These are phyloP conservation scores for Teunomyces tritomae DNA, from an alignment of 805 yeast species.

Conservation along the genomic window DNA sequence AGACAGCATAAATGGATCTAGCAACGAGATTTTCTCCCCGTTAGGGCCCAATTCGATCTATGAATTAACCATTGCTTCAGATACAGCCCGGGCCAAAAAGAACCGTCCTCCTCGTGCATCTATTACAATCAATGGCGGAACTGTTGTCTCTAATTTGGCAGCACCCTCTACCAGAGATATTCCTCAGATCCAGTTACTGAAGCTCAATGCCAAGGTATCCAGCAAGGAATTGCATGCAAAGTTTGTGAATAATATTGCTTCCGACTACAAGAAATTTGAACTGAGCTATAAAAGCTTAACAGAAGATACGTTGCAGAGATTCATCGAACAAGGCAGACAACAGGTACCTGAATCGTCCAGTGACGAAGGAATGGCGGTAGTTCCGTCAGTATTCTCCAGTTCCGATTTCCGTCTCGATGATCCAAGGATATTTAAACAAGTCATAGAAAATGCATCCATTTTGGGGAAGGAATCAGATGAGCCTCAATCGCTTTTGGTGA, in stretches of 20 bases:
- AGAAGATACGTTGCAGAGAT: constrained; percentile 32
- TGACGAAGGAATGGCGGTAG: constrained; percentile 14
- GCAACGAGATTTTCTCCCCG: constrained; percentile 42
- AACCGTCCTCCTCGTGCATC: constrained; percentile 31
- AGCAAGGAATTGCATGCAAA: constrained; percentile 17
- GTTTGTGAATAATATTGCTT: constrained; percentile 17
- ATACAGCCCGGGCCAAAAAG: constrained; percentile 38
- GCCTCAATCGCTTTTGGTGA: constrained; percentile 35
- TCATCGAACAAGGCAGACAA: constrained; percentile 15
- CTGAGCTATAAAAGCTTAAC: constrained; percentile 37
- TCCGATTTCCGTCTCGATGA: constrained; percentile 78
- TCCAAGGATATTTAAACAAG: constrained; percentile 77
- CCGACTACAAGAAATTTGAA: constrained; percentile 36
- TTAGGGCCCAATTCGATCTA: constrained; percentile 74
- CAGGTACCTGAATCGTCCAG: constrained; percentile 10
- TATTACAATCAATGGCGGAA: constrained; percentile 42
- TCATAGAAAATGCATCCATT: constrained; percentile 58
- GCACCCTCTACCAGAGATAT: constrained; percentile 82
- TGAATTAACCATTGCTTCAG: constrained; percentile 66
- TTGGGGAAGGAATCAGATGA: constrained; percentile 24
- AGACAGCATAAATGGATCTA: constrained; percentile 1
- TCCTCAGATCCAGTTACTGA: constrained; percentile 66
- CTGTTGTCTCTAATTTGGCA: constrained; percentile 42
- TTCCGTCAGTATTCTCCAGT: constrained; percentile 71
- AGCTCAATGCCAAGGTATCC: constrained; percentile 25